phyloP scores from a whole-genome alignment of 495 filamentous ascomycete genomes.

The Margaritispora aquatica region DNA sequence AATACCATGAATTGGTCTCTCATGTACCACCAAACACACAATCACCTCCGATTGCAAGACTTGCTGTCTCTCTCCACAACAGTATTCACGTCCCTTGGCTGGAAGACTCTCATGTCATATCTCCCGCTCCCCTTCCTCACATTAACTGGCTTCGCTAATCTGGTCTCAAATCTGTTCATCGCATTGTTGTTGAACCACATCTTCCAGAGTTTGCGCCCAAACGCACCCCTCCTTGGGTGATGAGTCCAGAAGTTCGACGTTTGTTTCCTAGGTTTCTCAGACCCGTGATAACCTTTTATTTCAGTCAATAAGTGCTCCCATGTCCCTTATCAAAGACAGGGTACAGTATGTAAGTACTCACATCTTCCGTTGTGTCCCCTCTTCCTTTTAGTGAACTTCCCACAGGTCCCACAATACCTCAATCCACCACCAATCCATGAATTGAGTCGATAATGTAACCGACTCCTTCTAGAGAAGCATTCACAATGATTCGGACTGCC shows the following conservation, averaged over 20 bases:
- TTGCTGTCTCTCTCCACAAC: slow-evolving; percentile 4
- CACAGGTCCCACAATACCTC: slow-evolving; percentile 17
- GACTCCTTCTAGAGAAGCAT: slow-evolving; percentile 6
- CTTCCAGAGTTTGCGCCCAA: slow-evolving; percentile 20
- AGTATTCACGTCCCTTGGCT: slow-evolving; percentile 11
- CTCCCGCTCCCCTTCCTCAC: slow-evolving; percentile 10
- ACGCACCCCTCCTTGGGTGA: slow-evolving; percentile 11
- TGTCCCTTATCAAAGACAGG: neutral
- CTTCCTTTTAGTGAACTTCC: slow-evolving; percentile 19
- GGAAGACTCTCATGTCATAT: slow-evolving; percentile 16
- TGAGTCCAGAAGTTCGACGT: slow-evolving; percentile 19
- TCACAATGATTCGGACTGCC: slow-evolving; percentile 6
- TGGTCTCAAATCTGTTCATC: slow-evolving; percentile 15
- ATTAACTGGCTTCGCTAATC: neutral
- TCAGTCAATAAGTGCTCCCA: neutral
- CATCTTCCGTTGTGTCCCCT: slow-evolving; percentile 12
- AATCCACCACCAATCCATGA: slow-evolving; percentile 16
- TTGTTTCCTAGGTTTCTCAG: slow-evolving; percentile 1
- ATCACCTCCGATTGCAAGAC: neutral
- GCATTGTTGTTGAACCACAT: slow-evolving; percentile 22
- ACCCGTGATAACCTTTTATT: slow-evolving; percentile 18
- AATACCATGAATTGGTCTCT: too few relatives aligned
- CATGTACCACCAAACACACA: neutral
- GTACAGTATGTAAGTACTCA: slow-evolving; percentile 1
- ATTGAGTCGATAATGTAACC: slow-evolving; percentile 14